A percentile compares a stretch with the other conserved stretches of the same genome.
Conservation (phyloP, 2,329 filamentous ascomycete species). For the Fusarium camptoceras region DNA sequence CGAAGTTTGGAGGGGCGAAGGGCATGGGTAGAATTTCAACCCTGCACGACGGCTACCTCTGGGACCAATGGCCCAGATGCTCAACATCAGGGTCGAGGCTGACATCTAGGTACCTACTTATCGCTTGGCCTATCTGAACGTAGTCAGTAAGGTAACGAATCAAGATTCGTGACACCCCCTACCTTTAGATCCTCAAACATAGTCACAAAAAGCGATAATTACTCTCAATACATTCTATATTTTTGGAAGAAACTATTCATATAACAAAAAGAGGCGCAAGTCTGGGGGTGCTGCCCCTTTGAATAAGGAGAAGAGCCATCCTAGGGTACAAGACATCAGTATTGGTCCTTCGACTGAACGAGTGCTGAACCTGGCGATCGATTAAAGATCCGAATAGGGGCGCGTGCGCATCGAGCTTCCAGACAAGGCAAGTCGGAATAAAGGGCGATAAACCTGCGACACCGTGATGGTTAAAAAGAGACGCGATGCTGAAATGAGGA, state of each 20-base stretch:
- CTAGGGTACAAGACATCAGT: constrained; percentile 49
- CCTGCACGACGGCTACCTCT: not conserved
- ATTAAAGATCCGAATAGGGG: constrained; percentile 27
- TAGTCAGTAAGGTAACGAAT: constrained; percentile 16
- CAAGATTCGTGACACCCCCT: not conserved
- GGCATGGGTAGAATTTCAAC: not conserved
- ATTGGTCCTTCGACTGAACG: constrained; percentile 44
- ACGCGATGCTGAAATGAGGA: constrained; percentile 30
- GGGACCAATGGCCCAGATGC: not conserved
- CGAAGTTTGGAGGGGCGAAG: not conserved
- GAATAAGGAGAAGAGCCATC: constrained; percentile 41
- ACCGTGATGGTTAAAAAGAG: constrained; percentile 45
- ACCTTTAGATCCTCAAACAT: constrained; percentile 5
- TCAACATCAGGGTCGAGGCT: not conserved
- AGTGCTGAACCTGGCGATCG: constrained; percentile 47
- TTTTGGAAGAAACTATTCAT: constrained; percentile 38
- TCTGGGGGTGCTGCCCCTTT: constrained; percentile 39
- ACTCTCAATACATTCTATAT: constrained; percentile 38
- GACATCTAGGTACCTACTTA: not conserved
- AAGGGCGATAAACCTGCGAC: constrained; percentile 42
- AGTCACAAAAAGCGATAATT: constrained; percentile 11
- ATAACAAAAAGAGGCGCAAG: constrained; percentile 25
- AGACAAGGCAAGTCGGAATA: constrained; percentile 28
- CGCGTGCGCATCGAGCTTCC: constrained; percentile 23
- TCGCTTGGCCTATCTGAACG: constrained; percentile 5